phyloP scores from a whole-genome alignment of 2,329 filamentous ascomycete species.

The Nectriaceae sp. region DNA sequence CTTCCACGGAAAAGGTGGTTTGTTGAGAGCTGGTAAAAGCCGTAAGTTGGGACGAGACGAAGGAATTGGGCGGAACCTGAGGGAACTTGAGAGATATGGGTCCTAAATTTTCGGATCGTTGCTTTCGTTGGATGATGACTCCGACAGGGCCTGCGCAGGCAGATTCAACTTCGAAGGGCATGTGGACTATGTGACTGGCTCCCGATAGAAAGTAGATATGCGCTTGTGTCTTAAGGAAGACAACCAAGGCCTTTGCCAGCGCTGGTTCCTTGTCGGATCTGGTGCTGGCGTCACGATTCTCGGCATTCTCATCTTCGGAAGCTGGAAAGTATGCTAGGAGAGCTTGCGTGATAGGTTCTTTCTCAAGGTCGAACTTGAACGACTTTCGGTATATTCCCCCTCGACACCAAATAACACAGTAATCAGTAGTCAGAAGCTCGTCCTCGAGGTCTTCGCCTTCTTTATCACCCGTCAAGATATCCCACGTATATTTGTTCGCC shows the following conservation, averaged over 20 bases:
- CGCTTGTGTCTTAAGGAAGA: constrained; percentile 89
- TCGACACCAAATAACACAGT: constrained; percentile 85
- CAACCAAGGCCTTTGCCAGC: constrained; percentile 73
- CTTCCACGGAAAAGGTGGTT: constrained; percentile 58
- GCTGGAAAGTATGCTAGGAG: constrained; percentile 80
- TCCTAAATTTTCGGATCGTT: constrained; percentile 51
- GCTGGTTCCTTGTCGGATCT: constrained; percentile 19
- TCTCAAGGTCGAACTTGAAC: constrained; percentile 84
- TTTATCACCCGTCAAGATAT: constrained; percentile 52
- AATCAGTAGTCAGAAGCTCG: constrained; percentile 75
- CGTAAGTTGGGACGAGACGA: constrained; percentile 69
- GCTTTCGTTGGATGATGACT: constrained; percentile 82
- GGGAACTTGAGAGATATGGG: constrained; percentile 58
- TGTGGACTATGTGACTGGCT: constrained; percentile 83
- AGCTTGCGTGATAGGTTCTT: constrained; percentile 83
- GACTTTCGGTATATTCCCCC: constrained; percentile 82
- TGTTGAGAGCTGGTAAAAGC: constrained; percentile 53
- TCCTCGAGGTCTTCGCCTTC: constrained; percentile 61
- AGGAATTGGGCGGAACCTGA: constrained; percentile 78
- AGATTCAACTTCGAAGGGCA: constrained; percentile 91
- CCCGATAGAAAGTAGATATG: constrained; percentile 92
- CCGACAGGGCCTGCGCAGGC: constrained; percentile 82
- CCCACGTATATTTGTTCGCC: constrained; percentile 73
- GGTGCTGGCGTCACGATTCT: constrained; percentile 9
- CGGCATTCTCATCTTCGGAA: constrained; percentile 40